Base-by-base conservation (phyloP, 2,329 filamentous ascomycete species). In the Aureobasidium sp. region DNA sequence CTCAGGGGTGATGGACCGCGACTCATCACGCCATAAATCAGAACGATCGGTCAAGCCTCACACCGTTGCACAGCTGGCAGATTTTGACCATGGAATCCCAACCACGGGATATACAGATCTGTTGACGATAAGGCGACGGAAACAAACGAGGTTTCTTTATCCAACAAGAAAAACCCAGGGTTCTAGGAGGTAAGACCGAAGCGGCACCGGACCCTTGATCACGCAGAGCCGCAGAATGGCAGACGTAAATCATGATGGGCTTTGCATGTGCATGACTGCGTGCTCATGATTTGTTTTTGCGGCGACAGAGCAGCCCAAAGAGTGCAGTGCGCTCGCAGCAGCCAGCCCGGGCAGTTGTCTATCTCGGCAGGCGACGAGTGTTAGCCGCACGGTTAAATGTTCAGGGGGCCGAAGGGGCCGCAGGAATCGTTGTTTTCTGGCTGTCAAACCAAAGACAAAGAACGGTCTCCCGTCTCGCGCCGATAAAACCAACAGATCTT, bases 131-230 rank as follows among this genome's bases (percentile, higher is more conserved):
- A 59, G 56, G 33, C 31, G 40, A 11, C 29, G 54, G 29, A 39
- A 53, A 35, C 31, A 53, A 53, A n/a, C 24, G 39, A 42, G 39
- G 27, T 22, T 45, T 57, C 53, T 58, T 58, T 60, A 35, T 40
- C 33, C 39, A 40, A 35, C 42, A 40, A 60, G 56, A 60, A 60
- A 60, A 58, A 49, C 4, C 29, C 40, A 58, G 39, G 54, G 54
- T 37, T 48, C 40, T n/a, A n/a, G 39, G n/a, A 39, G 54, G 42
- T 58, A 58, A 14, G 42, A 29, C 54, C 54, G 54, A 48, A n/a
- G 53, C 53, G 39, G n/a, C 17, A 19, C 53, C 44, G 54, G 35
- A 57, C 39, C 39, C 53, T 56, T 57, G 53, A 56, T 56, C 52
- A 44, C 52, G 9, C 24, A 56, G 52, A 56, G 52, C 39, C 29